A percentile compares a stretch with the other conserved stretches of the same genome.
These are phyloP conservation scores for Pinus taeda DNA, from an alignment of 75 land plant species.

Conservation along the genomic window DNA sequence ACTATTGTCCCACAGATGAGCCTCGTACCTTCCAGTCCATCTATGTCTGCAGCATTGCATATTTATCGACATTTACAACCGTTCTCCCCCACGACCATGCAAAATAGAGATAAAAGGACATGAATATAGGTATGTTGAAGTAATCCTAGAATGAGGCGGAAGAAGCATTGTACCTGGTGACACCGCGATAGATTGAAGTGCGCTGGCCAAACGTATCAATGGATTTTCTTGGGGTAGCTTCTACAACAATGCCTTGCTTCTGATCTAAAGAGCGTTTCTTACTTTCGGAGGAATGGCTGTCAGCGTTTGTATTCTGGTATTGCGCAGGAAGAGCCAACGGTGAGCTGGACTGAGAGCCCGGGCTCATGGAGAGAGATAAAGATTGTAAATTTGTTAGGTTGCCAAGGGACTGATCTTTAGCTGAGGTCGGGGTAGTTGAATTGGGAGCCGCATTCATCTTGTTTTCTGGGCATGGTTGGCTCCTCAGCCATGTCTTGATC, in stretches of 20 bases:
- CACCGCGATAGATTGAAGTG: constrained; percentile 77
- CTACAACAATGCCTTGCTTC: constrained; percentile 14
- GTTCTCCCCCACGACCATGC: constrained; percentile 40
- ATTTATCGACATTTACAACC: no score
- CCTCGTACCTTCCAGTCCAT: constrained; percentile 96
- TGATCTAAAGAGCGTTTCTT: constrained; percentile 9
- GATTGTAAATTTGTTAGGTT: constrained; percentile 8
- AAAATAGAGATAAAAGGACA: constrained; percentile 19
- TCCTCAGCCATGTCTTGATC: constrained; percentile 37
- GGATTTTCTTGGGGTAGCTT: constrained; percentile 63
- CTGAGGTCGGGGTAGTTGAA: not conserved
- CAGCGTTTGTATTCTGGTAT: not conserved
- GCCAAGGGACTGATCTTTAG: not conserved
- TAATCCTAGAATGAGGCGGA: no score
- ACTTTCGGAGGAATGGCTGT: constrained; percentile 1
- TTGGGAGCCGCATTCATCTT: not conserved
- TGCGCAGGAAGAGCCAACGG: not conserved
- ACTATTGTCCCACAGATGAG: constrained; percentile 97
- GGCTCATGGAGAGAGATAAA: constrained; percentile 28
- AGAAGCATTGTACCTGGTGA: constrained; percentile 45
- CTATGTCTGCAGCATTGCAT: constrained; percentile 58
- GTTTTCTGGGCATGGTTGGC: constrained; percentile 1
- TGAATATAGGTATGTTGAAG: not conserved
- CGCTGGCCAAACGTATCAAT: constrained; percentile 83
- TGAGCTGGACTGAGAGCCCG: constrained; percentile 7